Conservation (phyloP, 1,284 basidiomycete species). For the Hemileia vastatrix region DNA sequence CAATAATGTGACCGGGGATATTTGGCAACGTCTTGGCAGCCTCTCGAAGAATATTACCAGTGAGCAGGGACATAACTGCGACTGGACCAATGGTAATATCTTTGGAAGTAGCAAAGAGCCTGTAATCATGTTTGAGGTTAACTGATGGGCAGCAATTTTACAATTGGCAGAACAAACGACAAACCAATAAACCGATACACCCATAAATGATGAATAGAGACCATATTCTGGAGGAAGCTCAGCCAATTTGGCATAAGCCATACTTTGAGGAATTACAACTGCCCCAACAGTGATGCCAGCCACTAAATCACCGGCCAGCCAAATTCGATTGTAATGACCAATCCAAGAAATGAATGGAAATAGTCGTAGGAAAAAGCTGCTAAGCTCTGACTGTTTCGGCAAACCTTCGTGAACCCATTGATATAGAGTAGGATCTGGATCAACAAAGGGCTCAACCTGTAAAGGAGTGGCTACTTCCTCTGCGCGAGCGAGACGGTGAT, state of each 20-base stretch:
- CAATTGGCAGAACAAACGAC: slow-evolving; percentile 3
- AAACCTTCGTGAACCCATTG: no score
- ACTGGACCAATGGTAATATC: slow-evolving; percentile 81
- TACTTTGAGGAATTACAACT: slow-evolving; percentile 72
- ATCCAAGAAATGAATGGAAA: slow-evolving; percentile 4
- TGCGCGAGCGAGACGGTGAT: no score
- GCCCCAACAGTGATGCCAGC: slow-evolving; percentile 82
- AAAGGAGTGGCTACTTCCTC: no score
- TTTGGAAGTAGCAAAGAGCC: slow-evolving; percentile 87
- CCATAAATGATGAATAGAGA: slow-evolving; percentile 89
- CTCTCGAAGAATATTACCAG: background rate
- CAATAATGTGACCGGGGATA: background rate
- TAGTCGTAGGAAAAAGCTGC: no score
- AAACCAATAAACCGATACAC: slow-evolving; percentile 68
- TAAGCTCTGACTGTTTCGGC: no score
- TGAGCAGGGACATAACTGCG: slow-evolving; percentile 33
- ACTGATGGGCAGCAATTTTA: background rate
- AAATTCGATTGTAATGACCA: slow-evolving; percentile 21
- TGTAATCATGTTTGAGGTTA: slow-evolving; percentile 21
- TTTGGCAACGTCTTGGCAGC: background rate
- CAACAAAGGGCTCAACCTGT: no score
- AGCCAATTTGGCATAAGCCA: slow-evolving; percentile 63
- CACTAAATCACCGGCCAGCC: slow-evolving; percentile 60
- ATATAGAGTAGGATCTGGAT: no score
- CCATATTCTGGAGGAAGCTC: slow-evolving; percentile 78